Evolutionary conservation across 768 basidiomycete species (phyloP), one percentile per base, ranked within the genome.

Genomic region (Suillus occidentalis): DNA sequence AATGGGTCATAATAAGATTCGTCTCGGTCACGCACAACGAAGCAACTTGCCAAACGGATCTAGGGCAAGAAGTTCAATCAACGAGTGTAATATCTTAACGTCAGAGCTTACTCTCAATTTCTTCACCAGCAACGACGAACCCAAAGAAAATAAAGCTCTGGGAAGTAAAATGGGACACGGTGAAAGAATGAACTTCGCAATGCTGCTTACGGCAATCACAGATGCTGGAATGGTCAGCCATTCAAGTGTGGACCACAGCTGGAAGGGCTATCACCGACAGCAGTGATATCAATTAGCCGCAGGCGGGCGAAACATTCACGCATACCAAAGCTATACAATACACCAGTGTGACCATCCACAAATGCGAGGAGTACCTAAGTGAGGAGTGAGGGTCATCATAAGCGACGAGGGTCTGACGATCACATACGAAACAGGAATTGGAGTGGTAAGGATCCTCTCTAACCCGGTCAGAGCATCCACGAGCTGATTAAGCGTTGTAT

Each of bases 71-170:
- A 52, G 31, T 20, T 66, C 63, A 55, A n/a, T 55, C 2, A 34
- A 34, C 20, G 53, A 34, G 39, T 8, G 49, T 39, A 63, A 39
- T 62, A 52, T 34, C 61, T 25, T 58, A 61, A 56, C 50, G 61
- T 25, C 47, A 60, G 4, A 3, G 77, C 86, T 70, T 65, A 89
- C 88, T 88, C 74, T 90, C 88, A 61, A 90, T 89, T 75, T 90
- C 88, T 73, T 89, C 88, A 50, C 89, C 89, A 25, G 88, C 87
- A 58, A 87, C 87, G 65, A 91, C 72, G 77, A 90, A 90, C 5
- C 89, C 89, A 71, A 89, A 89, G 79, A 89, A 90, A 65, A 89
- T 81, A 73, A 90, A 89, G 67, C 81, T 81, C 84, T 89, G 69
- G 40, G 12, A 16, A 16, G 36, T 34, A 20, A 55, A 61, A 56